These are phyloP conservation scores for Eucalyptus cloeziana DNA, from an alignment of 345 rosid species.

Conservation along the genomic window DNA sequence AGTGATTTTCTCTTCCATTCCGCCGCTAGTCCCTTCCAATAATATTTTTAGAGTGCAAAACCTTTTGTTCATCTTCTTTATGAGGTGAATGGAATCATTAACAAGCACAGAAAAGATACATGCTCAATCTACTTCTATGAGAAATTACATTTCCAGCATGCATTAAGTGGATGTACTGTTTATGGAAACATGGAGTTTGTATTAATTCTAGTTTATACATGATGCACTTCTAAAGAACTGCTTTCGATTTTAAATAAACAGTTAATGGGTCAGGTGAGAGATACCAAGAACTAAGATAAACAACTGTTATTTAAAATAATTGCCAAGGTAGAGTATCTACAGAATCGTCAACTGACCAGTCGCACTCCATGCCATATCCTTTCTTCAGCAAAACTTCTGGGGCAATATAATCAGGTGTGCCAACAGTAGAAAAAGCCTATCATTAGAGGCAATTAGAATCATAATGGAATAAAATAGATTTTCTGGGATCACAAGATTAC, in stretches of 20 bases:
- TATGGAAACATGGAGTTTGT: neutral
- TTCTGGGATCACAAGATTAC: neutral
- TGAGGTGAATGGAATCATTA: neutral
- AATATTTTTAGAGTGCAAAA: neutral
- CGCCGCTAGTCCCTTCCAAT: neutral
- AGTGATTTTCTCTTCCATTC: neutral
- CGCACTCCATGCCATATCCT: constrained; percentile 94
- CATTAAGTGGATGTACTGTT: neutral
- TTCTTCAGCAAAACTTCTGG: constrained; percentile 90
- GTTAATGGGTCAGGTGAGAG: neutral
- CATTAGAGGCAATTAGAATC: neutral
- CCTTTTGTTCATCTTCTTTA: neutral
- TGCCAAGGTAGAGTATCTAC: neutral
- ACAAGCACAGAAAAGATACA: neutral
- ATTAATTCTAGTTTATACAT: neutral
- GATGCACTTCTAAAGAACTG: neutral
- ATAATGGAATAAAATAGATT: neutral
- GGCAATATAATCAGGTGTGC: constrained; percentile 96
- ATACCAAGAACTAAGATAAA: neutral
- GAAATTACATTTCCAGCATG: neutral
- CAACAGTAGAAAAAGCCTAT: constrained; percentile 90
- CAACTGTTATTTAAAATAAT: neutral
- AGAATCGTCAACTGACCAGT: constrained; percentile 43
- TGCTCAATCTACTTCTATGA: neutral
- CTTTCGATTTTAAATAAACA: neutral